A percentile compares a stretch with the other conserved stretches of the same genome.
Evolutionary conservation across 2,329 filamentous ascomycete genomes (phyloP).

Genomic region (Cordyceps pruinosa): DNA sequence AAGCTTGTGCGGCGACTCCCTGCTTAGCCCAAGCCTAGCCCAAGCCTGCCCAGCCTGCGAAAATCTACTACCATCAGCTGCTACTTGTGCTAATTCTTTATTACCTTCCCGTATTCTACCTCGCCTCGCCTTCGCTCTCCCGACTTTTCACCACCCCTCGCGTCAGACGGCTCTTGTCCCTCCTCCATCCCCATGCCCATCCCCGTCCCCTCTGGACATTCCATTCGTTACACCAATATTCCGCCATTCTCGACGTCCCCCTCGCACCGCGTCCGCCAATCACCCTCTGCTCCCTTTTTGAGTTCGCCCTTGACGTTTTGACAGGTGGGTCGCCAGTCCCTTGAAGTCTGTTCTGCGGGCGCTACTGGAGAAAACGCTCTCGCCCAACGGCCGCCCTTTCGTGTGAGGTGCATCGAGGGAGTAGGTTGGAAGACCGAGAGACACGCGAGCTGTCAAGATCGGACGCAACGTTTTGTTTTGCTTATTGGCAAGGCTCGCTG

Average conservation of each 20-base stretch:
- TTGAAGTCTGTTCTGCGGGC: background rate
- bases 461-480: background rate
- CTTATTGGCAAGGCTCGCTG: background rate
- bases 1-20: no score
- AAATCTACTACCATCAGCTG: no score
- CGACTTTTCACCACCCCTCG: background rate
- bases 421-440: background rate
- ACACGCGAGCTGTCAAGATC: background rate
- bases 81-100: no score
- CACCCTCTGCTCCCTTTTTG: background rate
- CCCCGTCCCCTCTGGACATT: background rate
- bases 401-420: background rate
- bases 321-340: conserved; percentile 6
- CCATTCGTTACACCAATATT: background rate
- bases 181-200: background rate
- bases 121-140: background rate
- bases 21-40: background rate
- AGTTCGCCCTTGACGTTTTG: background rate
- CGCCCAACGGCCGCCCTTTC: background rate
- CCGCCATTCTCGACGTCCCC: background rate
- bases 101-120: background rate
- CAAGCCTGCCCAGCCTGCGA: background rate
- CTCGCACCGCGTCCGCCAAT: background rate
- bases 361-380: background rate
- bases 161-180: background rate